Evolutionary conservation across 805 yeast species (phyloP).

Genomic region (Ogataea pini): DNA sequence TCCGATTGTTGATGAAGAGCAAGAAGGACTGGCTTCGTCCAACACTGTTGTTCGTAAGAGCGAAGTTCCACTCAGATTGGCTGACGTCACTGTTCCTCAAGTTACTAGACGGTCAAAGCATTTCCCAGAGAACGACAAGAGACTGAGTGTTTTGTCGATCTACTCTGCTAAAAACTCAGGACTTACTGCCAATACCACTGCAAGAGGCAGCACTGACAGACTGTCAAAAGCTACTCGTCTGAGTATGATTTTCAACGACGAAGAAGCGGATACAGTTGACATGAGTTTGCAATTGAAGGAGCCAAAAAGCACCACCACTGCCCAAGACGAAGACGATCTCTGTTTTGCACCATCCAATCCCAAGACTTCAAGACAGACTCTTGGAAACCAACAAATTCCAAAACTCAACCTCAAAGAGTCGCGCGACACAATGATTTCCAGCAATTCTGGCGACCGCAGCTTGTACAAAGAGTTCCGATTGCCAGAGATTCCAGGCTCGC

Average conservation of each 20-base stretch:
- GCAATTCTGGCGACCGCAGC: slow-evolving; percentile 36
- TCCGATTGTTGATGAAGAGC: slow-evolving; percentile 16
- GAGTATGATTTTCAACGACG: slow-evolving; percentile 33
- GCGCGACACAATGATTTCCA: slow-evolving; percentile 46
- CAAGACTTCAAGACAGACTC: slow-evolving; percentile 25
- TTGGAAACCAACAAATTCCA: slow-evolving; percentile 23
- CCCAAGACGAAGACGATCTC: slow-evolving; percentile 27
- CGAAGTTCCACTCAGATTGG: slow-evolving; percentile 49
- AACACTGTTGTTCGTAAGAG: slow-evolving; percentile 24
- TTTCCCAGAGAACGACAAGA: slow-evolving; percentile 61
- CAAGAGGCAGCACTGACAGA: slow-evolving; percentile 15
- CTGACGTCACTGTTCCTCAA: slow-evolving; percentile 68
- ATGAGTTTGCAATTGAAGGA: slow-evolving; percentile 20
- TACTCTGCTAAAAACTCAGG: slow-evolving; percentile 56
- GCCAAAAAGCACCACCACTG: neutral
- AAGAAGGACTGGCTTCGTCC: slow-evolving; percentile 12
- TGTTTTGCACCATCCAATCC: slow-evolving; percentile 33
- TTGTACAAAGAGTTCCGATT: slow-evolving; percentile 49
- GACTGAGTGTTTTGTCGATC: slow-evolving; percentile 70
- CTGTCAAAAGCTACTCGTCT: slow-evolving; percentile 28
- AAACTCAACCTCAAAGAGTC: slow-evolving; percentile 29
- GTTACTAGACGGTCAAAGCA: slow-evolving; percentile 68
- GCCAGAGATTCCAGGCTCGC: slow-evolving; percentile 47
- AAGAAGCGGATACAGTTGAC: slow-evolving; percentile 26
- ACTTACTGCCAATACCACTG: slow-evolving; percentile 20